Evolutionary conservation across 148 eudicot species (phyloP).

Genomic region (Nyssa sinensis): DNA sequence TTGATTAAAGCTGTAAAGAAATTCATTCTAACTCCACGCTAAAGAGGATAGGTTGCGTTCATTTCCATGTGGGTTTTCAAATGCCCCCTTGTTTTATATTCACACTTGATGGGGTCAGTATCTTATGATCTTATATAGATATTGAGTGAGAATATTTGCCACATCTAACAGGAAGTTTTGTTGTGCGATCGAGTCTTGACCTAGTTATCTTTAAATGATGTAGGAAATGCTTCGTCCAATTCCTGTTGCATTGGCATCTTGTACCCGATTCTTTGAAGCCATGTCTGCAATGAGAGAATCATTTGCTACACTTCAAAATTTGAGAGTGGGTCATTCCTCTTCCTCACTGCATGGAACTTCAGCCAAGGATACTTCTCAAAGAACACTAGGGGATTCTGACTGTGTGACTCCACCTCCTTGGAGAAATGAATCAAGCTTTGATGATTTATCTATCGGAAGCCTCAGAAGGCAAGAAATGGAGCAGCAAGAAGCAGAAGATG

Average conservation of each 20-base stretch:
- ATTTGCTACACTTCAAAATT: conserved; percentile 75
- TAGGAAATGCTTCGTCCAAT: conserved; percentile 99
- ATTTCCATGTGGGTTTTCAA: not conserved
- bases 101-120: not conserved
- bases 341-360: conserved; percentile 45
- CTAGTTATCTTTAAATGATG: not conserved
- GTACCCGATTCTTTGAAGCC: conserved; percentile 96
- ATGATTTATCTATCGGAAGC: conserved; percentile 49
- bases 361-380: conserved; percentile 37
- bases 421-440: conserved; percentile 60
- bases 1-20: not conserved
- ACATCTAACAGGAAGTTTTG: not conserved
- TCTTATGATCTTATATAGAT: not conserved
- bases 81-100: no score
- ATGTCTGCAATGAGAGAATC: conserved; percentile 99
- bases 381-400: conserved; percentile 46
- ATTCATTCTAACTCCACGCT: not conserved
- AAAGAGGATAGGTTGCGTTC: not conserved
- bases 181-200: not conserved
- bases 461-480: conserved; percentile 26
- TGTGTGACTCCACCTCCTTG: conserved; percentile 83
- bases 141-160: not conserved
- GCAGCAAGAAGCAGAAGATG: conserved; percentile 31
- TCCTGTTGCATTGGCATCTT: conserved; percentile 96
- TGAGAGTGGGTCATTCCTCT: conserved; percentile 65